These are phyloP conservation scores for Eurotiales sp. DNA, from an alignment of 2,329 filamentous ascomycete genomes.

Conservation along the genomic window DNA sequence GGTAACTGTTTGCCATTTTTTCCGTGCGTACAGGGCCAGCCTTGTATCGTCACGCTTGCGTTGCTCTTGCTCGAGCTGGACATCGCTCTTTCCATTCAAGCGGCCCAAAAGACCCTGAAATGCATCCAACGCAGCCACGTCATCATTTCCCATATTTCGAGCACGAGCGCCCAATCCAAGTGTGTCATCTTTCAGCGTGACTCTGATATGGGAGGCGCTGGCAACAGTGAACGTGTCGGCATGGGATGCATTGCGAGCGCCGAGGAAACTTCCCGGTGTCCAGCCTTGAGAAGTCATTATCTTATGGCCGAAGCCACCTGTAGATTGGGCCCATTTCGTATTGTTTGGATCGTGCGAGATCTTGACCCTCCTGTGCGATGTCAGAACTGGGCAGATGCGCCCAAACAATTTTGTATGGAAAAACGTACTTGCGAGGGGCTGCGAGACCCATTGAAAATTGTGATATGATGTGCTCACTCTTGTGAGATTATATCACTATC, in stretches of 20 bases:
- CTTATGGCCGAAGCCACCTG: slow-evolving; percentile 78
- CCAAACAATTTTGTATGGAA: not conserved
- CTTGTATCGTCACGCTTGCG: slow-evolving; percentile 65
- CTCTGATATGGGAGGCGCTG: slow-evolving; percentile 79
- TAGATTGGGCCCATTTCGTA: slow-evolving; percentile 83
- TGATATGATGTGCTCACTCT: not conserved
- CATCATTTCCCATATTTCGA: slow-evolving; percentile 60
- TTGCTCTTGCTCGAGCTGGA: slow-evolving; percentile 66
- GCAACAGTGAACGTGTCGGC: slow-evolving; percentile 72
- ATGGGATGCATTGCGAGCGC: slow-evolving; percentile 71
- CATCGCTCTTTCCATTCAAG: slow-evolving; percentile 81
- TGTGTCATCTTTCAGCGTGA: slow-evolving; percentile 83
- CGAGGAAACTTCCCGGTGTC: slow-evolving; percentile 79
- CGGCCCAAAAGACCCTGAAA: slow-evolving; percentile 83
- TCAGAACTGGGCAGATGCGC: slow-evolving; percentile 2
- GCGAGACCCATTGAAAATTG: slow-evolving; percentile 61
- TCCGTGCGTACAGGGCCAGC: slow-evolving; percentile 68
- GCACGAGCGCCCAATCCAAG: slow-evolving; percentile 81
- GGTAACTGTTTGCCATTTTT: slow-evolving; percentile 73
- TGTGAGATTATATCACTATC: no score
- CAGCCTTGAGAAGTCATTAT: slow-evolving; percentile 88
- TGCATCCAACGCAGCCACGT: slow-evolving; percentile 79
- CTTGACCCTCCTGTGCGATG: slow-evolving; percentile 55
- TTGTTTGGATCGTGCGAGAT: slow-evolving; percentile 93
- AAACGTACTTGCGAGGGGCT: slow-evolving; percentile 60